phyloP scores from a whole-genome alignment of 139 green algal species.

The Micractinium sp. region DNA sequence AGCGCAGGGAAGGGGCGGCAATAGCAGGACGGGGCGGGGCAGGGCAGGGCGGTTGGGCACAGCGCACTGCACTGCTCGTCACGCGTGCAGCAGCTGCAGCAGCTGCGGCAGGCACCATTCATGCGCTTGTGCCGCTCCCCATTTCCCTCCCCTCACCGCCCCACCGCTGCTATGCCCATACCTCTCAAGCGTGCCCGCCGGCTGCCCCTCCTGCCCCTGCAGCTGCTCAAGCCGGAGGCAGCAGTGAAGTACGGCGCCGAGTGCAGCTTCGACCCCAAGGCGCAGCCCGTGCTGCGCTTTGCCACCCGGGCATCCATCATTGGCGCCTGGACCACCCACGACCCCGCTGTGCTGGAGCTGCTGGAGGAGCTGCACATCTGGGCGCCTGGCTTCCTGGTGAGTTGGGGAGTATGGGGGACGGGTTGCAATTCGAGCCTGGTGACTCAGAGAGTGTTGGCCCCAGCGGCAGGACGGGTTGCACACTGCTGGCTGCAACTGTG shows the following conservation, averaged over 20 bases:
- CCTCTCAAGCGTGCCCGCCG: neutral
- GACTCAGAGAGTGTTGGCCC: neutral
- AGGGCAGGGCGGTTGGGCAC: neutral
- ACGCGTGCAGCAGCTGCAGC: neutral
- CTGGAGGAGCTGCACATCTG: slow-evolving; percentile 63
- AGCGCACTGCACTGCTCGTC: neutral
- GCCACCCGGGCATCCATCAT: slow-evolving; percentile 41
- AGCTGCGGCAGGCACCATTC: neutral
- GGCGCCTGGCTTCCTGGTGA: slow-evolving; percentile 52
- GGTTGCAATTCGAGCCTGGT: neutral
- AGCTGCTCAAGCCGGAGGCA: slow-evolving; percentile 21
- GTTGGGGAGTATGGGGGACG: neutral
- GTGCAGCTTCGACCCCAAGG: slow-evolving; percentile 43
- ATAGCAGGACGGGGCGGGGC: neutral
- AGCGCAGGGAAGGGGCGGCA: too few relatives aligned
- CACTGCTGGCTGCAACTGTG: neutral
- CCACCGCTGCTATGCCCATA: neutral
- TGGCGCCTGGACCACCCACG: slow-evolving; percentile 63
- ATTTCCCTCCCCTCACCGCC: neutral
- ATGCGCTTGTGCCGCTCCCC: neutral
- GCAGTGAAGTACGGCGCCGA: slow-evolving; percentile 11
- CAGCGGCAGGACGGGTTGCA: too few relatives aligned
- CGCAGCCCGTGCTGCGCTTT: slow-evolving; percentile 32
- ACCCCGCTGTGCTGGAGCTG: slow-evolving; percentile 43
- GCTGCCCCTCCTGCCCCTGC: neutral